Evolutionary conservation across 768 basidiomycete genomes (phyloP).

Genomic region (Cyclocybe cylindracea): DNA sequence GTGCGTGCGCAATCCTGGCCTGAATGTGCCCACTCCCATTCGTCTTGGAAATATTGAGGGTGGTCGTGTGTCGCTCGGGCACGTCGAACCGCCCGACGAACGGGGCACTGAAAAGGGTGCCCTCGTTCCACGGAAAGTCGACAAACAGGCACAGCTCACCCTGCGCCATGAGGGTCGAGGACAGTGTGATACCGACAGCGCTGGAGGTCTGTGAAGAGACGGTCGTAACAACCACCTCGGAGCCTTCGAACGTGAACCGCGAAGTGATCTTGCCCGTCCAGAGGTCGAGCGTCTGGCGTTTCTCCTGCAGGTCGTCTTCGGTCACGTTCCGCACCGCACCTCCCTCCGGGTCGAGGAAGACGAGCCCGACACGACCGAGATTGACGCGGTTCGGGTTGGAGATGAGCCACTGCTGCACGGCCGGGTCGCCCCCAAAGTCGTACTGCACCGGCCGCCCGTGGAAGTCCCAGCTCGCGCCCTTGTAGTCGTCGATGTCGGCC

Average conservation of each 20-base stretch:
- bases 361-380: conserved; percentile 50
- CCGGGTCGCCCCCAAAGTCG: conserved; percentile 22
- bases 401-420: conserved; percentile 55
- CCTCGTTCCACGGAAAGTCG: conserved; percentile 66
- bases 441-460: conserved; percentile 52
- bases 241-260: conserved; percentile 38
- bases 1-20: conserved; percentile 43
- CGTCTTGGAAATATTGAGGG: conserved; percentile 17
- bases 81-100: conserved; percentile 55
- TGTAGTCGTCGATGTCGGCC: conserved; percentile 45
- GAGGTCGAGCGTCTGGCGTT: conserved; percentile 48
- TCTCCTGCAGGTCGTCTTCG: conserved; percentile 36
- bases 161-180: conserved; percentile 38
- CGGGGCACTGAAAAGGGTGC: conserved; percentile 55
- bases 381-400: conserved; percentile 60
- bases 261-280: conserved; percentile 57
- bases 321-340: conserved; percentile 25
- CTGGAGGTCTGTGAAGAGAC: conserved; percentile 38
- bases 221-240: conserved; percentile 38
- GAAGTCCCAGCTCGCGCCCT: conserved; percentile 50
- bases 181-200: conserved; percentile 39
- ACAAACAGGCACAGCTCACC: conserved; percentile 49
- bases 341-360: conserved; percentile 26
- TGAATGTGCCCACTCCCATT: conserved; percentile 10
- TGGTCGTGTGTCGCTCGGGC: conserved; percentile 49